These are phyloP conservation scores for Geotrichum fermentans DNA, from an alignment of 1,139 yeast genomes.

Conservation along the genomic window DNA sequence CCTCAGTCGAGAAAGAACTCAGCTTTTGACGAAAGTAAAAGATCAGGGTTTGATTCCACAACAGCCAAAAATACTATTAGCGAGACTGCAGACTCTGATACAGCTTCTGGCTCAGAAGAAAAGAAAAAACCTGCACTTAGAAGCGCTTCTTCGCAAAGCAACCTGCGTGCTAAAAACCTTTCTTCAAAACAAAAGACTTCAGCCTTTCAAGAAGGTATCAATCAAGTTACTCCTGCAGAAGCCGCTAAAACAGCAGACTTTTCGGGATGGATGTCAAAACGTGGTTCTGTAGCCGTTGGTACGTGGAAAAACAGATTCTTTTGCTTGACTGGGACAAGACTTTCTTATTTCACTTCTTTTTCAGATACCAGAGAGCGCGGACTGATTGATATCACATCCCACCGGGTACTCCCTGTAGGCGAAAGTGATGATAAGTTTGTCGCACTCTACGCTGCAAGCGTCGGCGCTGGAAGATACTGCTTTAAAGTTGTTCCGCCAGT, in stretches of 20 bases:
- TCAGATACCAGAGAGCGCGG: constrained; percentile 85
- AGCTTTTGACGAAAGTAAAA: neutral
- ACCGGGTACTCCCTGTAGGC: constrained; percentile 75
- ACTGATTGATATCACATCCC: constrained; percentile 90
- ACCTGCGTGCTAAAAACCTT: constrained; percentile 21
- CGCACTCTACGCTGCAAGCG: constrained; percentile 84
- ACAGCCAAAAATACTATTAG: constrained; percentile 19
- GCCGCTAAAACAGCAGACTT: constrained; percentile 70
- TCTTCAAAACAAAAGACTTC: constrained; percentile 54
- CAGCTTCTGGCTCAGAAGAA: neutral
- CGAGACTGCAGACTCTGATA: neutral
- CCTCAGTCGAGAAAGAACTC: constrained; percentile 1
- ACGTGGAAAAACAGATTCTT: constrained; percentile 91
- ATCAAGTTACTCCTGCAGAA: constrained; percentile 68
- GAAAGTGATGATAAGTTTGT: constrained; percentile 71
- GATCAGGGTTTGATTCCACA: constrained; percentile 23
- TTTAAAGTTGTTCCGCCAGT: constrained; percentile 95
- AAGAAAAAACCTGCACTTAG: constrained; percentile 25
- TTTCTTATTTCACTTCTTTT: constrained; percentile 79
- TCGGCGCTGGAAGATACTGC: constrained; percentile 88
- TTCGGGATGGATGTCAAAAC: constrained; percentile 95
- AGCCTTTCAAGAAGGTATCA: constrained; percentile 90
- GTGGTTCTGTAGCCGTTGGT: constrained; percentile 77
- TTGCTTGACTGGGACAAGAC: constrained; percentile 84
- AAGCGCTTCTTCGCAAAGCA: constrained; percentile 31